Evolutionary conservation across 495 filamentous ascomycete genomes (phyloP), one percentile per base, ranked within the genome.

Genomic region (Cercophora scortea): DNA sequence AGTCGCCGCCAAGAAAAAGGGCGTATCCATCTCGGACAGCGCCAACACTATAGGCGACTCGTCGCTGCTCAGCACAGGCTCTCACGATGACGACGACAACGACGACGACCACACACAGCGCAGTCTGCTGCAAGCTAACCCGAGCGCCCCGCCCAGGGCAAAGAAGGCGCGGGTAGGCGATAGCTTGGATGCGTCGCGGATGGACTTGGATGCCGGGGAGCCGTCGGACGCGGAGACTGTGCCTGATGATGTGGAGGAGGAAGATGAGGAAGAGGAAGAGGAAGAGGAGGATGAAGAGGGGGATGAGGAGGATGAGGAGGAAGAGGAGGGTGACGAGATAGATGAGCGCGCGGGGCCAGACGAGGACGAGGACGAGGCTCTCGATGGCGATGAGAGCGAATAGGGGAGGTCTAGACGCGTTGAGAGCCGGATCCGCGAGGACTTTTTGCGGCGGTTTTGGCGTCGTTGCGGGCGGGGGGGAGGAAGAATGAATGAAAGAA

Each of bases 331-430:
- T 4, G 71, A 71, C 9, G 71, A 57, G 13, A 63, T 68, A 33
- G 70, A 73, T 35, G 67, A 72, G 34, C 62, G 75, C 35, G 66
- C 54, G 16, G 70, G 68, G 8, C 69, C 66, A 15, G 68, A 66
- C 11, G 69, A 66, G 36, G 79, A 85, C 15, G 78, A 83, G 52
- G 78, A 86, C 56, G 82, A 87, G 60, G 81, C 81, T 13, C 73
- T 85, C 35, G 84, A 88, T 62, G 71, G 80, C 50, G 79, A 80
- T 47, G 79, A 81, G 35, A 80, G 78, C 49, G 77, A 80, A 35
- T 80, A 67, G 65, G 39, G 6, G 16, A 17, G 13, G 42, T 44
- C 13, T 19, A 15, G 42, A 17, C 9, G 10, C 15, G 17, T 15
- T 11, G 6, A 12, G 35, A 18, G 11, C 46, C 16, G 35, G 25